A percentile compares a stretch with the other conserved stretches of the same genome.
Conservation (phyloP, 2,329 filamentous ascomycete species). For the Ceratocystis papillata region DNA sequence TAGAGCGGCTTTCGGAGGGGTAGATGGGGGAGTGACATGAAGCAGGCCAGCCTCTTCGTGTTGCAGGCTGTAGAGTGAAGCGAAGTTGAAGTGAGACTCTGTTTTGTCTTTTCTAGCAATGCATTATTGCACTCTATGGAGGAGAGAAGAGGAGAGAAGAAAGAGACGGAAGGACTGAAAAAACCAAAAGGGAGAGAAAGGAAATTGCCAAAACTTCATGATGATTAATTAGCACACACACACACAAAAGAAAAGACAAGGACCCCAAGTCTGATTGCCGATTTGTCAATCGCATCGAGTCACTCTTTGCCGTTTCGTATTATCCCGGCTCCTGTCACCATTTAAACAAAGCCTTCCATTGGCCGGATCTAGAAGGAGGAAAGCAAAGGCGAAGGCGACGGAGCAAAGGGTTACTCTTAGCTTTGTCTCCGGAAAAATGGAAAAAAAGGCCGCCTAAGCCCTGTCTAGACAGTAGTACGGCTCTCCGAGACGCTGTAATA, state of each 20-base stretch:
- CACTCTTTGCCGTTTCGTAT: not conserved
- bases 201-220: not conserved
- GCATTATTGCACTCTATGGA: not conserved
- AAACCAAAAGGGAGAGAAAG: not conserved
- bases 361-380: not conserved
- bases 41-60: too few relatives aligned
- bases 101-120: not conserved
- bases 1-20: not conserved
- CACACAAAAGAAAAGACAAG: not conserved
- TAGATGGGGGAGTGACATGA: too few relatives aligned
- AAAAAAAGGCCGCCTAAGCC: not conserved
- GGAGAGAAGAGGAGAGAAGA: not conserved
- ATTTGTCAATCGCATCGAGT: not conserved
- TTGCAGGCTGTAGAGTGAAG: not conserved
- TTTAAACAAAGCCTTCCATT: not conserved
- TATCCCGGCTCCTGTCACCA: not conserved
- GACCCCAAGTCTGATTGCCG: not conserved
- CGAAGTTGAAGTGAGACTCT: not conserved
- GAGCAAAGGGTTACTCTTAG: not conserved
- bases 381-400: not conserved
- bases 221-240: not conserved
- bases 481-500: too few relatives aligned
- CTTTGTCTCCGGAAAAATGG: slow-evolving; percentile 11
- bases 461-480: too few relatives aligned
- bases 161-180: not conserved